Base-by-base conservation (phyloP, 345 rosid genomes). In the Gossypium australe region DNA sequence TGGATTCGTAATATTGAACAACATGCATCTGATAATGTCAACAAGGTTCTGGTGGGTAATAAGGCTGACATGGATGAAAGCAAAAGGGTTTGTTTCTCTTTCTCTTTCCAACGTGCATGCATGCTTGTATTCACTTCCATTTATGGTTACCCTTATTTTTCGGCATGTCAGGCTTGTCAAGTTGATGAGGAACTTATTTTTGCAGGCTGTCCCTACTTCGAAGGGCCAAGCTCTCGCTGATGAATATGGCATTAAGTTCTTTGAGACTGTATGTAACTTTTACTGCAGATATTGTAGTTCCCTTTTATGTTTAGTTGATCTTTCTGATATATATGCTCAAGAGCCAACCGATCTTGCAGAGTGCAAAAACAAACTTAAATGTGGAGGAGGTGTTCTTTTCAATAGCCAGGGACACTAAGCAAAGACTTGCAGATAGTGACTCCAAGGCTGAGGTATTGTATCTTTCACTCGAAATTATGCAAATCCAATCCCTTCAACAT, bases 171-270 rank as follows among this genome's bases (percentile, higher is more conserved):
- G 56, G 8, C 57, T 55, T 48, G 47, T 60, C 24, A 29, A 73
- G 72, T 65, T 67, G 48, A 67, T 53, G 1, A 29, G 22, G 29
- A 25, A 29, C 51, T 12, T 73, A 75, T 29, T 70, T 65, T 77
- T 44, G 41, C 82, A 95, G 99, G 98, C 96, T 79, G 94, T 95
- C 57, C 98, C 98, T 59, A 93, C 90, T 58, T 76, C 99, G 10
- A 93, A 83, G 88, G 99, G 99, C 72, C 97, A 93, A 83, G 99
- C 99, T 34, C 94, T 95, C 65, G 98, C 98, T 51, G 97, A 95
- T 81, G 98, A 95, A 80, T 91, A 91, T 61, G 99, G 98, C 72
- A 91, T 95, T 87, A 89, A 91, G 81, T 93, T 95, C 77, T 95
- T 91, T 55, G 99, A 95, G 84, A 95, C 98, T 80, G 99, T 91